Evolutionary conservation across 148 eudicot species (phyloP).

Genomic region (Fallopia convolvulus): DNA sequence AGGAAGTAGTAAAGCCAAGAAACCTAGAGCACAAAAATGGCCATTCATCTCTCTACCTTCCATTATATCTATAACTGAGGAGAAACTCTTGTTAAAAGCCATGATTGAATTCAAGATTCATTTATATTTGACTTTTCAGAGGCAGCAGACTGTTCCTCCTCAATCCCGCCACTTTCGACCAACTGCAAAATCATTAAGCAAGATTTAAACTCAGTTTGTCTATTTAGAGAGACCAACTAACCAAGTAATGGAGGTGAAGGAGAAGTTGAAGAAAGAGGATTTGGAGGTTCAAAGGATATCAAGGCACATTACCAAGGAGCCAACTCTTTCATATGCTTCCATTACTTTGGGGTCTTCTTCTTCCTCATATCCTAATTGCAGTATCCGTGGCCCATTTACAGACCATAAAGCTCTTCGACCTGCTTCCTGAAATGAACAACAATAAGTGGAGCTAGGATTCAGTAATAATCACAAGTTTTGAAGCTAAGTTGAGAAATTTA

Average conservation of each 20-base stretch:
- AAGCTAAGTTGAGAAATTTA: background rate
- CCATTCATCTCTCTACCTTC: background rate
- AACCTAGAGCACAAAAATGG: constrained; percentile 5
- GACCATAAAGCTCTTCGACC: constrained; percentile 98
- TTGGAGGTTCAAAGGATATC: background rate
- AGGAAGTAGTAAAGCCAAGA: background rate
- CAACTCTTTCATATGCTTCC: constrained; percentile 93
- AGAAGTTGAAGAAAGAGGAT: background rate
- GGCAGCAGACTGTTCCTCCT: constrained; percentile 13
- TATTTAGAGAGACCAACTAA: background rate
- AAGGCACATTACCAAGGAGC: constrained; percentile 55
- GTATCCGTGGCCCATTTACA: constrained; percentile 82
- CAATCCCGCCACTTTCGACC: constrained; percentile 43
- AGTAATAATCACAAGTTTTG: background rate
- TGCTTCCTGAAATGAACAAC: constrained; percentile 49
- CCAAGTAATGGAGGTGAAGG: background rate
- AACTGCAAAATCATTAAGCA: constrained; percentile 33
- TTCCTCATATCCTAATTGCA: constrained; percentile 87
- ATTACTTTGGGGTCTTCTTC: constrained; percentile 87
- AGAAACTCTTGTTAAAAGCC: background rate
- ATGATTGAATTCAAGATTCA: background rate
- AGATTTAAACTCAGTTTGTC: background rate
- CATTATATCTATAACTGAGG: background rate
- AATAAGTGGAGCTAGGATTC: background rate
- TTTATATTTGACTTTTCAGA: background rate